phyloP scores from a whole-genome alignment of 371 early-diverging fungal species.

The Mortierella polycephala region DNA sequence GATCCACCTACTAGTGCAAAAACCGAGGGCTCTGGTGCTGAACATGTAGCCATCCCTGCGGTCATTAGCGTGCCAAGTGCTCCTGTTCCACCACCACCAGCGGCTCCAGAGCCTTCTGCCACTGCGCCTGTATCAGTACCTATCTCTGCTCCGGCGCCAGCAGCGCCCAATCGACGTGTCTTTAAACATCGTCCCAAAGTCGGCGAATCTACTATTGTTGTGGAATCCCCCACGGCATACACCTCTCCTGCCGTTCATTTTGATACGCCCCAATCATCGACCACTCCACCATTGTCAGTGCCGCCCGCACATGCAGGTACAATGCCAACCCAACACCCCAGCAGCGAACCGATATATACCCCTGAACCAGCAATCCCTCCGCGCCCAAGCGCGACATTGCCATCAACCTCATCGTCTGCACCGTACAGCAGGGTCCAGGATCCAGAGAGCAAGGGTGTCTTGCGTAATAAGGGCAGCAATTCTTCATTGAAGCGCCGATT shows the following conservation, averaged over 20 bases:
- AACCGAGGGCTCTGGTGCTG: background rate
- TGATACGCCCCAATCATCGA: background rate
- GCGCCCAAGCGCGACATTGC: background rate
- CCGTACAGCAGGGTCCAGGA: background rate
- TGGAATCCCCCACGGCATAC: background rate
- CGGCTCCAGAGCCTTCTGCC: background rate
- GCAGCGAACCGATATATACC: no score
- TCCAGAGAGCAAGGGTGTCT: background rate
- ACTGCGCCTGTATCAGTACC: background rate
- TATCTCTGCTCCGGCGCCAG: background rate
- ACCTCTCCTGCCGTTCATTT: background rate
- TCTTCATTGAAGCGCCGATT: slow-evolving; percentile 19
- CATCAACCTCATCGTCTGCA: background rate
- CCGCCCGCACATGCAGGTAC: background rate
- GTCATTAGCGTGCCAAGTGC: background rate
- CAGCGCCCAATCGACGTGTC: background rate
- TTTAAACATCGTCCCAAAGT: background rate
- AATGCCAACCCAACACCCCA: no score
- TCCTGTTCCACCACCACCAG: background rate
- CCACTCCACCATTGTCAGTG: background rate
- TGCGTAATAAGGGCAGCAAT: slow-evolving; percentile 1
- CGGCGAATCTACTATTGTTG: background rate
- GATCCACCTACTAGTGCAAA: slow-evolving; percentile 21
- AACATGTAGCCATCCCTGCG: background rate
- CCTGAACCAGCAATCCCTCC: no score